Evolutionary conservation across 495 filamentous ascomycete genomes (phyloP).

Genomic region (Viridothelium virens): DNA sequence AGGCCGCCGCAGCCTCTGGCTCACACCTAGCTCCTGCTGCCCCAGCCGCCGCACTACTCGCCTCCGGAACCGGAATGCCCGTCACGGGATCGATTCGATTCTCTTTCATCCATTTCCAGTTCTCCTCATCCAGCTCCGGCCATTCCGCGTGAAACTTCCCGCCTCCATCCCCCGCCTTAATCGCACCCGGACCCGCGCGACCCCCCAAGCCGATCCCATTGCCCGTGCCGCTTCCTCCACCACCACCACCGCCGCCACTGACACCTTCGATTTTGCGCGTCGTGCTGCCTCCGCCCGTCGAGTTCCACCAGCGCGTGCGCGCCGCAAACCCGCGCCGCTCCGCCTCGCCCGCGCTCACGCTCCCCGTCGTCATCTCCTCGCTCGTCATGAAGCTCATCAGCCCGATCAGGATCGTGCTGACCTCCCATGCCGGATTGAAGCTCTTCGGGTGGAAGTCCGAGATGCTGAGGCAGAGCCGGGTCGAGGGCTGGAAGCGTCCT

Average conservation of each 20-base stretch:
- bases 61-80: slow-evolving; percentile 60
- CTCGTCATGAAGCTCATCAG: slow-evolving; percentile 95
- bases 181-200: slow-evolving; percentile 31
- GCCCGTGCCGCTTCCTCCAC: slow-evolving; percentile 44
- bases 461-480: slow-evolving; percentile 87
- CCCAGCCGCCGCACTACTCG: slow-evolving; percentile 56
- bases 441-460: slow-evolving; percentile 94
- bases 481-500: slow-evolving; percentile 87
- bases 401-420: slow-evolving; percentile 90
- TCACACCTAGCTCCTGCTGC: slow-evolving; percentile 72
- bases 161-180: slow-evolving; percentile 82
- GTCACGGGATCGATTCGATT: slow-evolving; percentile 72
- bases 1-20: slow-evolving; percentile 63
- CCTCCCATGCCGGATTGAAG: slow-evolving; percentile 99
- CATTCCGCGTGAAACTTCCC: slow-evolving; percentile 83
- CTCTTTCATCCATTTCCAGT: slow-evolving; percentile 87
- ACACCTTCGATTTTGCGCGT: slow-evolving; percentile 41
- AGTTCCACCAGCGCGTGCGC: slow-evolving; percentile 91
- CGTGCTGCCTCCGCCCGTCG: slow-evolving; percentile 83
- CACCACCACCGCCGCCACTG: slow-evolving; percentile 38
- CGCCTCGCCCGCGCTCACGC: slow-evolving; percentile 65
- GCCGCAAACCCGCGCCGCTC: slow-evolving; percentile 74
- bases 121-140: slow-evolving; percentile 83
- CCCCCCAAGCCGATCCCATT: slow-evolving; percentile 44
- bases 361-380: slow-evolving; percentile 97